Base-by-base conservation (phyloP, 2,329 filamentous ascomycete species). In the Fusarium continuum region DNA sequence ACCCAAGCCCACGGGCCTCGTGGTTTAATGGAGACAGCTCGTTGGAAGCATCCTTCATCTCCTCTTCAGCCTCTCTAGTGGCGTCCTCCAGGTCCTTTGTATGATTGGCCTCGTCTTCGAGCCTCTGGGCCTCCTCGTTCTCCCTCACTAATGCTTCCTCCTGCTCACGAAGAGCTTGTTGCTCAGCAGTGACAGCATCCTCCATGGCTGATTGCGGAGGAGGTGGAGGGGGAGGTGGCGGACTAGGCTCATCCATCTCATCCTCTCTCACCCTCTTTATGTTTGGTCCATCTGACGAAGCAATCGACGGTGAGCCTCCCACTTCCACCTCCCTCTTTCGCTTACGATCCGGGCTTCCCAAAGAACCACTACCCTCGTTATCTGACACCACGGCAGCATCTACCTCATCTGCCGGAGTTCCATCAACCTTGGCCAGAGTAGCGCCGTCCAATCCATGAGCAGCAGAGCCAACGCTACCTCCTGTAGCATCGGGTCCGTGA, bases 311-410 rank as follows among this genome's bases (percentile, higher is more conserved):
- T 23, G 81, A 81, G 14, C 77, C 79, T 29, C 64, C 67, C 6
- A 64, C 64, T 31, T 76, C 74, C 1, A 68, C 68, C n/a, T 75
- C 74, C 26, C 88, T 83, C 74, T 92, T 92, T 9, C 90, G 85
- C 74, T 92, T 92, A 43, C 84, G 78, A 22, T 84, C 82, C 22
- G 80, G 74, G 49, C 82, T 82, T 32, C 75, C 77, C 5, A 83
- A 81, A 4, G 80, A 81, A 19, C 70, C 76, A 20, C 65, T 65
- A 39, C 79, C 76, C 60, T 82, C 82, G n/a, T 78, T 76, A 54
- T 84, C 81, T 19, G 76, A 78, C 45, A 79, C 71, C 8, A 68
- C 66, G 13, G 73, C 70, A 35, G 78, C 75, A n/a, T 79, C 76
- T 39, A 76, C 65, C 2, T 70, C 71, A 28, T 72, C 73, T 10